Evolutionary conservation across 75 land plant species (phyloP).

Genomic region (Adiantum capillusveneris): DNA sequence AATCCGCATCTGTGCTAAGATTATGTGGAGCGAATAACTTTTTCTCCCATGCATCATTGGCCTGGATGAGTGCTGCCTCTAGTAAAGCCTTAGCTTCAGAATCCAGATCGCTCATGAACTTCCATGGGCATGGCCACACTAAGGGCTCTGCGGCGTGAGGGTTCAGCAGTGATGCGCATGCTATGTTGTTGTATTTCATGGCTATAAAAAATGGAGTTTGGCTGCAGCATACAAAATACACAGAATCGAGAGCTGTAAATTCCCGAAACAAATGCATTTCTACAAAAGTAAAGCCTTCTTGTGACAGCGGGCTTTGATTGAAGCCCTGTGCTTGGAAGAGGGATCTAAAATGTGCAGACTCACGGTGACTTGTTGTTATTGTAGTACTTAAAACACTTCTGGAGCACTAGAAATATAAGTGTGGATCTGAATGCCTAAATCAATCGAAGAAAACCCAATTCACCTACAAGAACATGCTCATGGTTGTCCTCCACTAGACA

Average conservation of each 20-base stretch:
- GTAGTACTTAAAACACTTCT: too few species aligned
- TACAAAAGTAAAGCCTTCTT: neutral
- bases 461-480: too few species aligned
- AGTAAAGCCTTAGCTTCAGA: slow-evolving; percentile 20
- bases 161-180: slow-evolving; percentile 24
- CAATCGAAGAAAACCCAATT: too few species aligned
- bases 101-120: slow-evolving; percentile 23
- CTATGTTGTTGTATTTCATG: slow-evolving; percentile 14
- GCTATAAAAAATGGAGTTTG: slow-evolving; percentile 15
- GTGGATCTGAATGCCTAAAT: too few species aligned
- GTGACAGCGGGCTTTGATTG: too few species aligned
- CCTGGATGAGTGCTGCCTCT: slow-evolving; percentile 16
- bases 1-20: too few species aligned
- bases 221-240: slow-evolving; percentile 7
- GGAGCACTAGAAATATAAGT: too few species aligned
- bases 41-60: slow-evolving; percentile 14
- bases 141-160: slow-evolving; percentile 24
- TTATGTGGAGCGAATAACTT: neutral
- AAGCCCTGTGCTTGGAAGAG: too few species aligned
- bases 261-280: neutral
- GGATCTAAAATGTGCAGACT: too few species aligned
- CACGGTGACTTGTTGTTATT: too few species aligned
- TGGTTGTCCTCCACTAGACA: too few species aligned
- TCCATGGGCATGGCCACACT: slow-evolving; percentile 30
- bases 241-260: neutral